Percentiles rank a stretch among this genome's conserved stretches.
phyloP scores from a whole-genome alignment of 371 early-diverging fungal genomes.

The Actinomortierella wolfii region DNA sequence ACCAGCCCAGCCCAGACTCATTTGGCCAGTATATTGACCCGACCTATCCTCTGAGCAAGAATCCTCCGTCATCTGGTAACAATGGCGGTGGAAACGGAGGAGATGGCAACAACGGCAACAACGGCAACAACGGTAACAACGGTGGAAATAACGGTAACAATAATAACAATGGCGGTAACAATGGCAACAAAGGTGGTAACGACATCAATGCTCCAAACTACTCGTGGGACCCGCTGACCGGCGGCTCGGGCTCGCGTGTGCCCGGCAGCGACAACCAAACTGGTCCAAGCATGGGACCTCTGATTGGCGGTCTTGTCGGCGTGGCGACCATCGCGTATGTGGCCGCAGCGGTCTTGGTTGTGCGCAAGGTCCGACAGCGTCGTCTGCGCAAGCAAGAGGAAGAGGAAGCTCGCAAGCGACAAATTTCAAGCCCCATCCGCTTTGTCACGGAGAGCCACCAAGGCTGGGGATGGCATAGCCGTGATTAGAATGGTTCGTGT shows the following conservation, averaged over 20 bases:
- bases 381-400: constrained; percentile 12
- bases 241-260: too few relatives aligned
- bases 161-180: neutral
- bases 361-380: constrained; percentile 10
- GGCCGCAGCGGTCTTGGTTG: constrained; percentile 25
- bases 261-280: too few relatives aligned
- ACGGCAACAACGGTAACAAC: neutral
- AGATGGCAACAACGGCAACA: constrained; percentile 1
- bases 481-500: neutral
- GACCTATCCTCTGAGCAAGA: constrained; percentile 15
- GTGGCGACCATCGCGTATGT: constrained; percentile 28
- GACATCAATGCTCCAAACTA: constrained; percentile 6
- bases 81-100: constrained; percentile 1
- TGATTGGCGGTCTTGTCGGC: constrained; percentile 27
- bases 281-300: constrained; percentile 2
- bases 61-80: constrained; percentile 3
- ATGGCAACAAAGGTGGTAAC: constrained; percentile 4
- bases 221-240: constrained; percentile 13
- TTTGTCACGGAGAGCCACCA: constrained; percentile 15
- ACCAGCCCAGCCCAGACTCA: constrained; percentile 2
- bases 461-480: constrained; percentile 33
- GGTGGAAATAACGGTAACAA: constrained; percentile 8
- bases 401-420: constrained; percentile 1
- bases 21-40: constrained; percentile 37
- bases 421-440: constrained; percentile 26